Conservation (phyloP, 305 asterid genomes). For the Withania somnifera region DNA sequence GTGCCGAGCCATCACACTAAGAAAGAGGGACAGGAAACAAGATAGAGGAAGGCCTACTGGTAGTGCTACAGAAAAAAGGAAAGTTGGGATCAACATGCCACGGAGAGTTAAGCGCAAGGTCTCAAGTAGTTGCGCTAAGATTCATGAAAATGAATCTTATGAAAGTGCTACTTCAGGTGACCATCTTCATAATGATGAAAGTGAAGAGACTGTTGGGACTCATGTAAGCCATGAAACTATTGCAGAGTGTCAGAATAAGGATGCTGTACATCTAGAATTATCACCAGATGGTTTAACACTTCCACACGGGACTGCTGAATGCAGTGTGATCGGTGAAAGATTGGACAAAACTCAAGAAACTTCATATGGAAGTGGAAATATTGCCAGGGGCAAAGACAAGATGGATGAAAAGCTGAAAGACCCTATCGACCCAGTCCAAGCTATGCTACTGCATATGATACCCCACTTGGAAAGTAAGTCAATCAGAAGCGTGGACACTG, state of each 20-base stretch:
- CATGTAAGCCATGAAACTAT: constrained; percentile 12
- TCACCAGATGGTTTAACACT: constrained; percentile 19
- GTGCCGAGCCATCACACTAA: constrained; percentile 35
- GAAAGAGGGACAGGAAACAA: constrained; percentile 23
- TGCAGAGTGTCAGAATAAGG: constrained; percentile 5
- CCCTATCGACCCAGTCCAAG: constrained; percentile 49
- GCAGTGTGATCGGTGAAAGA: constrained; percentile 7
- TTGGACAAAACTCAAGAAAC: constrained; percentile 8
- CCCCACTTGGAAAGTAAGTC: constrained; percentile 27
- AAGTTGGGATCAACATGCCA: constrained; percentile 24
- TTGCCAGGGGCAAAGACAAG: background rate
- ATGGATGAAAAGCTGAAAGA: constrained; percentile 16
- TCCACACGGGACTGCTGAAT: constrained; percentile 16
- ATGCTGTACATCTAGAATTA: constrained; percentile 11
- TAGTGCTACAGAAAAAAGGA: constrained; percentile 17
- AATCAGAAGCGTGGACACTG: constrained; percentile 2
- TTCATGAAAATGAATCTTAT: constrained; percentile 50
- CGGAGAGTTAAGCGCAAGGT: constrained; percentile 39
- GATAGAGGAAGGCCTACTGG: constrained; percentile 45
- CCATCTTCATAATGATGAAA: constrained; percentile 8
- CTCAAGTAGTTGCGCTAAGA: constrained; percentile 50
- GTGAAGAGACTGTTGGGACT: constrained; percentile 7
- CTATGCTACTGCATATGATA: constrained; percentile 46
- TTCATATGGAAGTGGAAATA: constrained; percentile 17
- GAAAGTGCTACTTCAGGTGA: constrained; percentile 23